Evolutionary conservation across 768 basidiomycete genomes (phyloP).

Genomic region (Lactarius indigo): DNA sequence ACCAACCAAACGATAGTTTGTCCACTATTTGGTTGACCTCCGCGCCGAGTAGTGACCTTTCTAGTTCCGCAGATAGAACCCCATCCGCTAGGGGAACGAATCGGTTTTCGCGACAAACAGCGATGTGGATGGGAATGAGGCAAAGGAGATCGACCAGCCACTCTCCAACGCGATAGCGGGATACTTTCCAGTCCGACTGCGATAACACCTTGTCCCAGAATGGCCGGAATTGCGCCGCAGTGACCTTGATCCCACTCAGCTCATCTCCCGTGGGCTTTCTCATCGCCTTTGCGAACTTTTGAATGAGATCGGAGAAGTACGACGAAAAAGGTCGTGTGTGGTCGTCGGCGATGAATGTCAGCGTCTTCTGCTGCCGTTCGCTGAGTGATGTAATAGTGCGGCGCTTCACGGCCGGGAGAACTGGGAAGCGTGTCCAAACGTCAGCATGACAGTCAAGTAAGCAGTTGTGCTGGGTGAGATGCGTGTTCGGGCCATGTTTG

Average conservation of each 20-base stretch:
- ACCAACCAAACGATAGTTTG: constrained; percentile 57
- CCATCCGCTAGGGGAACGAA: constrained; percentile 9
- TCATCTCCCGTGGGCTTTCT: constrained; percentile 50
- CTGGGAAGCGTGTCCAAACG: constrained; percentile 17
- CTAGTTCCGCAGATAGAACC: constrained; percentile 31
- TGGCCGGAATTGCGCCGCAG: constrained; percentile 31
- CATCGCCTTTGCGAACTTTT: constrained; percentile 44
- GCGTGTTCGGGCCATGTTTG: constrained; percentile 20
- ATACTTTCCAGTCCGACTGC: constrained; percentile 28
- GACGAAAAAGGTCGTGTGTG: constrained; percentile 35
- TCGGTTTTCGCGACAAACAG: constrained; percentile 37
- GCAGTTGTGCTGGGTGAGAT: constrained; percentile 39
- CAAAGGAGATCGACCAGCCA: constrained; percentile 62
- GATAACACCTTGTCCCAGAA: constrained; percentile 26
- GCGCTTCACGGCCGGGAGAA: constrained; percentile 17
- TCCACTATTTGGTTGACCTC: constrained; percentile 58
- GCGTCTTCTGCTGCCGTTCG: constrained; percentile 32
- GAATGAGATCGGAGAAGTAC: constrained; percentile 46
- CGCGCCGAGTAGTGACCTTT: constrained; percentile 54
- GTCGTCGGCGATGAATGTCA: constrained; percentile 44
- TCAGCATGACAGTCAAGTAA: constrained; percentile 15
- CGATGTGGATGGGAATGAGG: constrained; percentile 62
- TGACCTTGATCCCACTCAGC: constrained; percentile 39
- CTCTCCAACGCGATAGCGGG: constrained; percentile 48
- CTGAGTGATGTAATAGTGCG: constrained; percentile 20